Evolutionary conservation across 2,329 filamentous ascomycete genomes (phyloP).

Genomic region (Phyllosticta capitalensis): DNA sequence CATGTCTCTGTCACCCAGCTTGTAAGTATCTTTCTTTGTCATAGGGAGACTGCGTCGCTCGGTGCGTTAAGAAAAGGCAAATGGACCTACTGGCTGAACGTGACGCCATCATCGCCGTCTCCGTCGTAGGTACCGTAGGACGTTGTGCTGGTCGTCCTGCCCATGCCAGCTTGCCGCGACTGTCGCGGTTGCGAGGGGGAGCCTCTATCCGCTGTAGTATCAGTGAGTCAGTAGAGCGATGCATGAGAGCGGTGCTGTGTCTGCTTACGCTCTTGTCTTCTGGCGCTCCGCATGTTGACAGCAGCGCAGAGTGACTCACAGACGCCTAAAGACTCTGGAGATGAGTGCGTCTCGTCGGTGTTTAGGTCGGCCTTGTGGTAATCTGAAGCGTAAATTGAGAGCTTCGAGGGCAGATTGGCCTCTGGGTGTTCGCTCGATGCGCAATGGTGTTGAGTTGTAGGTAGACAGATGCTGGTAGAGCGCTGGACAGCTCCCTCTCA

Average conservation of each 20-base stretch:
- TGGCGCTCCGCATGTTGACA: neutral
- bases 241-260: neutral
- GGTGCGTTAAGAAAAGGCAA: neutral
- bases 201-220: neutral
- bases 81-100: neutral
- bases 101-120: neutral
- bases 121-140: neutral
- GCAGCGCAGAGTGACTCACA: neutral
- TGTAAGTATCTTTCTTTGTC: neutral
- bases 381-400: too few species aligned
- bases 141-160: neutral
- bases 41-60: too few species aligned
- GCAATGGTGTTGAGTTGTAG: too few species aligned
- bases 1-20: slow-evolving; percentile 15
- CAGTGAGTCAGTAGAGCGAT: neutral
- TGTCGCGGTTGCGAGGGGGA: neutral
- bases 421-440: too few species aligned
- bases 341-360: neutral
- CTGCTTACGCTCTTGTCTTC: neutral
- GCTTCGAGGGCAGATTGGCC: too few species aligned
- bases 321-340: neutral
- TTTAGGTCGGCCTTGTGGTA: neutral
- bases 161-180: neutral
- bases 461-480: too few species aligned
- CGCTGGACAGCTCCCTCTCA: too few species aligned